A percentile compares a stretch with the other conserved stretches of the same genome.
Evolutionary conservation across 176 grass and related monocot species (phyloP).

Genomic region (Ananas comosus): DNA sequence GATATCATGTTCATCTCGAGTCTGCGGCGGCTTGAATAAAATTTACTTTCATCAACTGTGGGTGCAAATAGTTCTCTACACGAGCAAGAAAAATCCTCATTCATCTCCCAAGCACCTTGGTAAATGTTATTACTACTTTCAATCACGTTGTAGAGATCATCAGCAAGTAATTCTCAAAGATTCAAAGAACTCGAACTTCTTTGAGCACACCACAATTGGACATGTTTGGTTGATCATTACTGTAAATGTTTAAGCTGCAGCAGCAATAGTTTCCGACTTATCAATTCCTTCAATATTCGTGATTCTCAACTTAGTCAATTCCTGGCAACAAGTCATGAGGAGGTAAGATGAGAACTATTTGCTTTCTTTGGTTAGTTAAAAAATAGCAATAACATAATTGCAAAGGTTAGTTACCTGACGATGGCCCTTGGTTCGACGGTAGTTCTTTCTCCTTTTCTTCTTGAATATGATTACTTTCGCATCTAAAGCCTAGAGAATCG

Average conservation of each 20-base stretch:
- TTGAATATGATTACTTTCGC: conserved; percentile 99
- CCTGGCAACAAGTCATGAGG: conserved; percentile 44
- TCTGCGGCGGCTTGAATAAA: no score
- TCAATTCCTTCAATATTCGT: conserved; percentile 84
- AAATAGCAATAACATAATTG: not conserved
- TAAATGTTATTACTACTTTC: not conserved
- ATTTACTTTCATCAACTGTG: no score
- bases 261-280: conserved; percentile 35
- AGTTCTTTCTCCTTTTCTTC: conserved; percentile 98
- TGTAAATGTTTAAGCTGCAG: conserved; percentile 36
- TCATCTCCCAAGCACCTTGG: not conserved
- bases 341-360: conserved; percentile 24
- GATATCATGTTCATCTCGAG: no score
- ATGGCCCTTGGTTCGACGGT: conserved; percentile 89
- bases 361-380: not conserved
- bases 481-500: conserved; percentile 60
- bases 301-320: conserved; percentile 92
- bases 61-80: no score
- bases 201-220: not conserved
- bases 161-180: not conserved
- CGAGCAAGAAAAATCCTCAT: no score
- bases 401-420: conserved; percentile 44
- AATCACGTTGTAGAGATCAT: not conserved
- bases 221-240: not conserved
- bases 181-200: not conserved